Evolutionary conservation across 2,329 filamentous ascomycete species (phyloP), one percentile per base, ranked within the genome.

Genomic region (Colletotrichum horii): DNA sequence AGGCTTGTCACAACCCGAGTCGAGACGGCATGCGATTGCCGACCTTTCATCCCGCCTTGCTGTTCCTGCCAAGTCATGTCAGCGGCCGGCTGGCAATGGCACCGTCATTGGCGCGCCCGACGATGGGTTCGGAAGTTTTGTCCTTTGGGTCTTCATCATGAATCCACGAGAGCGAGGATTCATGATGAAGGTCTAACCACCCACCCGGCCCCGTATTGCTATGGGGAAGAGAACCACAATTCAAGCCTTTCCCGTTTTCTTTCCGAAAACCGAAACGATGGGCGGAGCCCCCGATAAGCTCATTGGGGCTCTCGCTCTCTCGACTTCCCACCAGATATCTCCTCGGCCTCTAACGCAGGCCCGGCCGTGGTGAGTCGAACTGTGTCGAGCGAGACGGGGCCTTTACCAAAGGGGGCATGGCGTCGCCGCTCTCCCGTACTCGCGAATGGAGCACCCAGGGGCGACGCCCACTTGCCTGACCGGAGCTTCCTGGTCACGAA

Each of bases 1-100:
- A 69, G 73, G 74, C 70, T 76, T 74, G 70, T 76, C 52, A 69
- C 65, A 32, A 60, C 43, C 34, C 58, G 65, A 74, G 22, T 69
- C 64, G 70, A 65, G 74, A 74, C 74, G 70, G 64, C 58, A 30
- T 74, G n/a, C 32, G 26, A n/a, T 52, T 68, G 48, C 58, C 65
- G 70, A 74, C n/a, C 65, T 76, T 76, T 76, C 74, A 65, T 76
- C 74, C 70, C 70, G 64, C 74, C 58, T 60, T 52, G 36, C 58
- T 65, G 22, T 36, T 65, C 36, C 36, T 69, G 74, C 56, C 74
- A 74, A 69, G 70, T 36, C 58, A 69, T 65, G 65, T 74, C 74
- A 76, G n/a, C 36, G 58, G 48, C 43, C 24, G 65, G 34, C 65
- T 69, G 73, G 48, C 12, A 68, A 60, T 60, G 65, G 58, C 69